Conservation (phyloP, 129 eudicot species). For the Escallonia herrerae region DNA sequence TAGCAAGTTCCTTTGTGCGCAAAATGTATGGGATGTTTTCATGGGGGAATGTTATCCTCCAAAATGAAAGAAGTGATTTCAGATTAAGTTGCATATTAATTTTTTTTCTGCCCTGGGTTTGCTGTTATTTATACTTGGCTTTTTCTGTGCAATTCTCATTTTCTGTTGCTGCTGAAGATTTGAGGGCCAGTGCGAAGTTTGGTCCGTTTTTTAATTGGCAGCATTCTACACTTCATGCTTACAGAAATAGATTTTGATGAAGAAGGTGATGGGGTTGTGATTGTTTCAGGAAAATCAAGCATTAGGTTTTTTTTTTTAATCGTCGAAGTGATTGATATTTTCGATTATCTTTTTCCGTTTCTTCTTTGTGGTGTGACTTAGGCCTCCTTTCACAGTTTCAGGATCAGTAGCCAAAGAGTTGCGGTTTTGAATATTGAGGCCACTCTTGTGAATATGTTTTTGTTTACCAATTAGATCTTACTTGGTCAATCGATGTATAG, state of each 20-base stretch:
- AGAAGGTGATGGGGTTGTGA: neutral
- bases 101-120: neutral
- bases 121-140: too few species aligned
- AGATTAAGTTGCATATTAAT: neutral
- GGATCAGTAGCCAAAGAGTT: neutral
- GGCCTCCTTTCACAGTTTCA: neutral
- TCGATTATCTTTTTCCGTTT: neutral
- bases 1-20: too few species aligned
- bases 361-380: neutral
- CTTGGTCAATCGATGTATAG: neutral
- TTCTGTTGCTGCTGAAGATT: neutral
- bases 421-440: too few species aligned
- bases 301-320: neutral
- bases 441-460: neutral
- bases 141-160: neutral
- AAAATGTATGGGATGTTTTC: too few species aligned
- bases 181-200: neutral
- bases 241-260: neutral
- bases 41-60: too few species aligned
- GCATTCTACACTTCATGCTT: neutral
- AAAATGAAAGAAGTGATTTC: too few species aligned
- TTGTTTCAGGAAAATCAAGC: neutral
- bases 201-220: neutral
- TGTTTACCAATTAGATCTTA: neutral
- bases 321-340: neutral